phyloP scores from a whole-genome alignment of 106 monocot genomes.

The Dendrobium chrysotoxum region DNA sequence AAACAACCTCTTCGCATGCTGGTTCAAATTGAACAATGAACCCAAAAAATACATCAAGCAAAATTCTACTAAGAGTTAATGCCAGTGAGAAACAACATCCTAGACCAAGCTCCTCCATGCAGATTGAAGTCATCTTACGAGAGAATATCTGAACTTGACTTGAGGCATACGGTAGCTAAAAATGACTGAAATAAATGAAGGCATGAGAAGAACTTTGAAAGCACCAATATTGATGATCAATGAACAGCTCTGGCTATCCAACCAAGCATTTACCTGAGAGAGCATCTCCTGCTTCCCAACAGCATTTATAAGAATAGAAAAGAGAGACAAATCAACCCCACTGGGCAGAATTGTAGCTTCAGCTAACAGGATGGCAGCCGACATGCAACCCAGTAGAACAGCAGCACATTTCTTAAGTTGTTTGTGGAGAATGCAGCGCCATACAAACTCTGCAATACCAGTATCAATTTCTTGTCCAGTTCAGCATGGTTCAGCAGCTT shows the following conservation, averaged over 20 bases:
- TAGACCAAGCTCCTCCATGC: neutral
- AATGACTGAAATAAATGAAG: too few relatives aligned
- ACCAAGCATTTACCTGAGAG: conserved; percentile 62
- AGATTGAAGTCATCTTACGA: neutral
- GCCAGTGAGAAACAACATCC: neutral
- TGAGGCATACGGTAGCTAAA: neutral
- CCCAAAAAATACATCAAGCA: neutral
- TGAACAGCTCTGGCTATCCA: neutral
- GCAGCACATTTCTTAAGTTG: conserved; percentile 71
- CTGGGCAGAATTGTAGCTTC: conserved; percentile 90
- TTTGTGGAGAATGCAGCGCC: conserved; percentile 78
- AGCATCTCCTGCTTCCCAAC: conserved; percentile 86
- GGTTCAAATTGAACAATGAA: neutral
- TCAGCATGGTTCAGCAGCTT: neutral
- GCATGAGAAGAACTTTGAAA: too few relatives aligned
- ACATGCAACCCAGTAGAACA: conserved; percentile 71
- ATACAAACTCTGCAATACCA: conserved; percentile 63
- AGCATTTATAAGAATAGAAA: conserved; percentile 88
- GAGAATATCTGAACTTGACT: neutral
- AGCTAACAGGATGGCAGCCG: conserved; percentile 92
- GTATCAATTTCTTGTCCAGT: neutral
- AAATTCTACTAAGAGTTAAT: neutral
- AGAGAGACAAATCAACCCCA: conserved; percentile 82
- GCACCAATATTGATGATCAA: too few relatives aligned
- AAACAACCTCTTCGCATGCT: neutral